Base-by-base conservation (phyloP, 495 filamentous ascomycete genomes). In the Friedmanniomyces endolithicus region DNA sequence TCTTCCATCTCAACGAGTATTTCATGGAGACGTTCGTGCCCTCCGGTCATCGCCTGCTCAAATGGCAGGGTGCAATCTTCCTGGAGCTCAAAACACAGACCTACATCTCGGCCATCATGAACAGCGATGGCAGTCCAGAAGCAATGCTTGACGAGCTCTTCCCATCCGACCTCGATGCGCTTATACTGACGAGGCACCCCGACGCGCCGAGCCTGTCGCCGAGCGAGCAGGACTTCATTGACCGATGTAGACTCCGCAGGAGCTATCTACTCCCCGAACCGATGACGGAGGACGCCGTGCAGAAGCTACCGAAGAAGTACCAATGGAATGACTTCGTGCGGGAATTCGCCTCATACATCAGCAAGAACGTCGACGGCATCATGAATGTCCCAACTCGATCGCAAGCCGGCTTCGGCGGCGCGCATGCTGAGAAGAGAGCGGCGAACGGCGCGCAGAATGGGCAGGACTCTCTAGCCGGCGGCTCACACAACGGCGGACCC, bases 1-100 rank as follows among this genome's bases (percentile, higher is more conserved):
- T 94, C 53, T 80, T 81, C 22, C 86, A 94, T 62, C 71, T 94
- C 34, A 87, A 94, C 62, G 85, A 92, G 24, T 76, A 84, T 58
- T 94, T 95, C 61, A 75, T 94, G 22, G 79, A 86, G 40, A 87
- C 87, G 0, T 95, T 95, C 63, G 78, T 94, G 2, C 82, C 85
- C 0, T 82, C 87, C 53, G 82, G 84, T 16, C 77, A 78, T n/a
- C 75, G 80, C 6, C 64, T 95, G 33, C 71, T 87, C 17, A 85
- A 85, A 50, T 81, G 79, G 46, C 80, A 83, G 57, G 83, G 81
- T 12, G 78, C 83, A 24, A 60, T 95, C 24, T 86, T 86, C 58
- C 72, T 95, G 17, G 84, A 88, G 52, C 73, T 95, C 17, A 95
- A 95, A 66, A 94, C 89, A 0, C 87, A 94, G 56, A 80, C 83